Evolutionary conservation across 495 filamentous ascomycete genomes (phyloP), one percentile per base, ranked within the genome.

Genomic region (Penicillium ucsense): DNA sequence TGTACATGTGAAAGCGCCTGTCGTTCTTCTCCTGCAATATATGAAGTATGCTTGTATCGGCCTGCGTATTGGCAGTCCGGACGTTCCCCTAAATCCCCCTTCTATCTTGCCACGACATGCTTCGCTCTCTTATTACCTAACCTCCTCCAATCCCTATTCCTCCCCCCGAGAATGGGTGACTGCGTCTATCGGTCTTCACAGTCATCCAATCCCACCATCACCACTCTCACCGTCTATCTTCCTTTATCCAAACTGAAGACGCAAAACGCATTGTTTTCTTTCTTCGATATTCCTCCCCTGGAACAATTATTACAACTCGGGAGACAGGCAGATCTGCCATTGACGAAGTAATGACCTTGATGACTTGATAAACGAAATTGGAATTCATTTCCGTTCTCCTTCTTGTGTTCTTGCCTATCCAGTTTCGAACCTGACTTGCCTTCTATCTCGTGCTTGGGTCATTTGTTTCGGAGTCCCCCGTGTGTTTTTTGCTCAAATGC

Each of bases 261-360:
- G 20, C 20, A 20, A 20, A 20, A 20, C 20, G 20, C 20, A 20
- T 20, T 20, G 20, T 20, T 20, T 20, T 2, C 20, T 20, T 20
- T 20, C 20, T 39, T 32, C 35, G 34, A 29, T 50, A 33, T 44
- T n/a, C 38, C 41, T 39, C 35, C 36, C 47, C 33, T 48, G 49
- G 40, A 32, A 29, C 33, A 36, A 36, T 20, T 20, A 20, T 20
- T 20, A 20, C 20, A 20, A 20, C 20, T 20, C 20, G 20, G 20
- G 20, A 20, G 20, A 2, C 20, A 20, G 20, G 20, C 20, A 20
- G 20, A 20, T 20, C 20, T 20, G 20, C 49, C 38, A 52, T 54
- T 69, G 60, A 71, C 58, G 66, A 71, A 51, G 47, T 70, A 64
- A 71, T 57, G 68, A 71, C 53, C 8, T 40, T 65, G 61, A 71